These are phyloP conservation scores for Mrakiaceae sp. DNA, from an alignment of 1,284 basidiomycete species.

Conservation along the genomic window DNA sequence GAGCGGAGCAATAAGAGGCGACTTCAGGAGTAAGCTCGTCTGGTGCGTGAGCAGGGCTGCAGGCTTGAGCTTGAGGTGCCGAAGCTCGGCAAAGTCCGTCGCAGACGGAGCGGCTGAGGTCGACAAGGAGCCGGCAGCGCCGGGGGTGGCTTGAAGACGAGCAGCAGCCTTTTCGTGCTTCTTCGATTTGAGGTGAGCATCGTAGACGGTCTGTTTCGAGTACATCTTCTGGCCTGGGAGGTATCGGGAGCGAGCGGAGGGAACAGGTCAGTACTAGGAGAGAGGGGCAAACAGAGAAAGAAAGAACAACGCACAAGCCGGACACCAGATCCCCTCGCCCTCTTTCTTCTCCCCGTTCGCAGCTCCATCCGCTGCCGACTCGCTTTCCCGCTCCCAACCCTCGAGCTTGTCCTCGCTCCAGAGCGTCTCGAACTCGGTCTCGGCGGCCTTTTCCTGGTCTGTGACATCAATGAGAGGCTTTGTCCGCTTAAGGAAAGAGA, in stretches of 20 bases:
- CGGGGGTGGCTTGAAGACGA: slow-evolving; percentile 45
- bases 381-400: slow-evolving; percentile 56
- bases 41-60: slow-evolving; percentile 65
- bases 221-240: slow-evolving; percentile 74
- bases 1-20: slow-evolving; percentile 52
- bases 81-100: slow-evolving; percentile 22
- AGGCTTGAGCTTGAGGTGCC: slow-evolving; percentile 50
- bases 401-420: slow-evolving; percentile 69
- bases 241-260: slow-evolving; percentile 7
- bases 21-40: slow-evolving; percentile 51
- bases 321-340: slow-evolving; percentile 78
- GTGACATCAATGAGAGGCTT: slow-evolving; percentile 78
- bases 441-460: slow-evolving; percentile 50
- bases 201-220: slow-evolving; percentile 94
- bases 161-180: slow-evolving; percentile 85
- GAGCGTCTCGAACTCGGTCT: slow-evolving; percentile 57
- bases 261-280: not conserved
- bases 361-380: slow-evolving; percentile 4
- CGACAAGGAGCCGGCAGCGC: slow-evolving; percentile 18
- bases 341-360: slow-evolving; percentile 21
- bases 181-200: slow-evolving; percentile 87
- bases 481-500: slow-evolving; percentile 76
- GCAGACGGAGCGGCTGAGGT: slow-evolving; percentile 14
- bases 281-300: not conserved
- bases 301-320: slow-evolving; percentile 59